Evolutionary conservation across 2,329 filamentous ascomycete genomes (phyloP).

Genomic region (Fusarium burgessii): DNA sequence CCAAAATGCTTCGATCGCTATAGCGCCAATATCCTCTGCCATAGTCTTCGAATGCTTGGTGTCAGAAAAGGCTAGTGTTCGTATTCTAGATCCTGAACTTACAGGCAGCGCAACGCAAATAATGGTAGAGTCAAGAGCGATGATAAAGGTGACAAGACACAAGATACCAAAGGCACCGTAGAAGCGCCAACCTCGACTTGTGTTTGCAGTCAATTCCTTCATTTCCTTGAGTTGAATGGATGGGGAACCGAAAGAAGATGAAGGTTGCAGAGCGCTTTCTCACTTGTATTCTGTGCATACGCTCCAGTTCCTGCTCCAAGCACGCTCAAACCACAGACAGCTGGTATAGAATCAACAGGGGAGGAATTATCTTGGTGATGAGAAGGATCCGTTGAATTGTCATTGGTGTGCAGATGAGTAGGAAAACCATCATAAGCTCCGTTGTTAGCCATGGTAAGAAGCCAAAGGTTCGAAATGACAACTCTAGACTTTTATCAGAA

Average conservation of each 20-base stretch:
- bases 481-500: neutral
- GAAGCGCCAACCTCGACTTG: constrained; percentile 33
- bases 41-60: constrained; percentile 28
- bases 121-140: constrained; percentile 44
- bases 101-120: constrained; percentile 42
- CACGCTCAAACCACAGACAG: neutral
- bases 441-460: constrained; percentile 1
- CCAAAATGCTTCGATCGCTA: constrained; percentile 44
- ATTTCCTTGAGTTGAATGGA: neutral
- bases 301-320: neutral
- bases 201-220: neutral
- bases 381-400: neutral
- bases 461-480: neutral
- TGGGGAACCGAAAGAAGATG: neutral
- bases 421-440: neutral
- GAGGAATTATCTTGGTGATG: neutral
- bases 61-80: neutral
- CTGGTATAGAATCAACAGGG: neutral
- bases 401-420: neutral
- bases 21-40: constrained; percentile 39
- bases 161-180: constrained; percentile 43
- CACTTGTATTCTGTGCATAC: neutral
- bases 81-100: neutral
- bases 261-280: neutral
- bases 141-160: constrained; percentile 42